Base-by-base conservation (phyloP, 2,329 filamentous ascomycete genomes). In the Madurella fahalii region DNA sequence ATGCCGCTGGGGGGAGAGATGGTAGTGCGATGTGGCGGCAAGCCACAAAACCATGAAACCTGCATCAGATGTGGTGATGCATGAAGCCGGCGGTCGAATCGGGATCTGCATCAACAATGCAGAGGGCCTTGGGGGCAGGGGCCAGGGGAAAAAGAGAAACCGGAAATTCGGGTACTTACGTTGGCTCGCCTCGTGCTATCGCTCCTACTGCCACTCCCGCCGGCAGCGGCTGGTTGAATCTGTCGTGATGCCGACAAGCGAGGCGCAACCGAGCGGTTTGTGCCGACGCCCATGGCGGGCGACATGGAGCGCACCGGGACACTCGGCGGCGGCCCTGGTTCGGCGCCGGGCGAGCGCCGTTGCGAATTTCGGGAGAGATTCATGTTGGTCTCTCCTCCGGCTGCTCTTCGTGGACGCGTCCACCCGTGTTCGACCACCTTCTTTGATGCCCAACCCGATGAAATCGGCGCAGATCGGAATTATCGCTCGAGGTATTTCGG, bases 201-300 rank as follows among this genome's bases (percentile, higher is more conserved):
- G 9, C 70, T 69, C 56, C 58, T 58, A 46, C 49, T 57, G 7
- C 70, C 72, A 39, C 64, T 62, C 18, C 61, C 62, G 41, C 62
- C 64, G 44, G 66, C 62, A 32, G 63, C 56, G 9, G 65, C 60
- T 4, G 69, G 67, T 59, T 75, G 74, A n/a, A 69, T 69, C 25
- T 86, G 84, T 67, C 85, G 83, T 5, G 83, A 79, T 44, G 82
- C 84, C 9, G 86, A 88, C 31, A 80, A 77, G 56, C 87, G 83
- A 56, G 82, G 75, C 60, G 83, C 84, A 32, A 68, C 64, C 15
- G 63, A 64, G 17, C 64, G 63, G 50, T 64, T 61, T 60, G 82
- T 74, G 62, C 77, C 72, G 37, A 69, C 64, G 31, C 63, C 69
- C 53, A 74, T 71, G 54, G 73, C 78, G 34, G 86, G 84, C 49